These are phyloP conservation scores for Exophiala sp. DNA, from an alignment of 2,329 filamentous ascomycete genomes.

Conservation along the genomic window DNA sequence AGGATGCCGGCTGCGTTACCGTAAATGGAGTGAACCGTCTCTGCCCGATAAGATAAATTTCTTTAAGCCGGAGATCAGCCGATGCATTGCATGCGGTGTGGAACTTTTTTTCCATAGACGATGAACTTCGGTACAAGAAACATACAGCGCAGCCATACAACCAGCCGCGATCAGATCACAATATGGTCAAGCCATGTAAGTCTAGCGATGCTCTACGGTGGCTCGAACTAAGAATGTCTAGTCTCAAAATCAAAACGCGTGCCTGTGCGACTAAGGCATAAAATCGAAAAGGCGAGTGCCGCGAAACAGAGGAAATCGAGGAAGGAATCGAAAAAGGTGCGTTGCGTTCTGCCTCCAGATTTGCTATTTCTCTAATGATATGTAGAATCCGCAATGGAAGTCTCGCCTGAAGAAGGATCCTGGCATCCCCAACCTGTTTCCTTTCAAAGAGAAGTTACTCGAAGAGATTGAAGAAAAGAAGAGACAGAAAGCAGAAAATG, in stretches of 20 bases:
- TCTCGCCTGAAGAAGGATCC: constrained; percentile 96
- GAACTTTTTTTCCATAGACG: constrained; percentile 1
- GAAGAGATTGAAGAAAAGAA: constrained; percentile 91
- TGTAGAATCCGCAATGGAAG: constrained; percentile 86
- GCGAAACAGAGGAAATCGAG: constrained; percentile 87
- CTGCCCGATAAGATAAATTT: too few relatives aligned
- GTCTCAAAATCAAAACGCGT: constrained; percentile 94
- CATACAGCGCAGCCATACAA: neutral
- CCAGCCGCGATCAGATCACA: neutral
- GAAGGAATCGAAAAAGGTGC: constrained; percentile 80
- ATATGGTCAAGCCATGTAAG: constrained; percentile 32
- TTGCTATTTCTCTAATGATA: neutral
- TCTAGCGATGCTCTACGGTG: neutral
- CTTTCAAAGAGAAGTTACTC: constrained; percentile 93
- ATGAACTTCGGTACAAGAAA: neutral
- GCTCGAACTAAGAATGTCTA: constrained; percentile 37
- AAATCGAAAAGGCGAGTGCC: constrained; percentile 88
- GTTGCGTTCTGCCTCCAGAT: neutral
- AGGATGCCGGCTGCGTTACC: too few relatives aligned
- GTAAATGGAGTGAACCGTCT: too few relatives aligned
- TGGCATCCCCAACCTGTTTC: constrained; percentile 94
- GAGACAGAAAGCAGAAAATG: constrained; percentile 75
- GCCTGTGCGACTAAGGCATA: constrained; percentile 84
- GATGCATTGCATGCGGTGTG: too few relatives aligned
- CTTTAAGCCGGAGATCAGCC: too few relatives aligned